Evolutionary conservation across 768 basidiomycete species (phyloP).

Genomic region (Amanita muscaria): DNA sequence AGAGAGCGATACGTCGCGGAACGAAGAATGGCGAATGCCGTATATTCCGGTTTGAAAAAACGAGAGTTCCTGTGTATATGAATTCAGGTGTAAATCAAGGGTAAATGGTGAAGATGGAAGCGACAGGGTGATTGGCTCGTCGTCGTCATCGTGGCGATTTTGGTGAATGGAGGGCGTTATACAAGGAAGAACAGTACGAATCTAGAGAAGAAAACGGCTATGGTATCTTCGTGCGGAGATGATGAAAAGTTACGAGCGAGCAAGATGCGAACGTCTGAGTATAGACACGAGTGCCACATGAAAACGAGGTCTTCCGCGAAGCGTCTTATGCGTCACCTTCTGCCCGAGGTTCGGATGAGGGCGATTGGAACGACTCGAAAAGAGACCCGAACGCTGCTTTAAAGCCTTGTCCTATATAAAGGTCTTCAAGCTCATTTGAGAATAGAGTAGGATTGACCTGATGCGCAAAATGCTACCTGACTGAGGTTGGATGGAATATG

Average conservation of each 20-base stretch:
- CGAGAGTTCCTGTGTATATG: slow-evolving; percentile 90
- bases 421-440: slow-evolving; percentile 84
- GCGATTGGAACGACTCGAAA: slow-evolving; percentile 57
- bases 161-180: slow-evolving; percentile 55
- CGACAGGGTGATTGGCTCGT: slow-evolving; percentile 50
- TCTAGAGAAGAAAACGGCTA: slow-evolving; percentile 83
- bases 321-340: slow-evolving; percentile 33
- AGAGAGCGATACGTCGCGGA: slow-evolving; percentile 76
- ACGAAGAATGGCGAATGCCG: slow-evolving; percentile 83
- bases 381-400: slow-evolving; percentile 84
- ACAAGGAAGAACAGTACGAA: slow-evolving; percentile 90
- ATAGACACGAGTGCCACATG: slow-evolving; percentile 94
- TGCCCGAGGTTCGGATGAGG: slow-evolving; percentile 29
- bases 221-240: slow-evolving; percentile 56
- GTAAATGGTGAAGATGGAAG: slow-evolving; percentile 93
- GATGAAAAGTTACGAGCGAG: slow-evolving; percentile 64
- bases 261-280: slow-evolving; percentile 82
- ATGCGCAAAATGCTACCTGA: slow-evolving; percentile 48
- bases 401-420: slow-evolving; percentile 88
- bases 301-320: slow-evolving; percentile 85
- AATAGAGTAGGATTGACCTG: slow-evolving; percentile 74
- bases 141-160: slow-evolving; percentile 15
- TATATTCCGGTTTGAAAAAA: slow-evolving; percentile 85
- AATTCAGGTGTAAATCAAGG: slow-evolving; percentile 92
- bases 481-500: slow-evolving; percentile 30